These are phyloP conservation scores for Mikania micrantha DNA, from an alignment of 129 eudicot genomes.

Conservation along the genomic window DNA sequence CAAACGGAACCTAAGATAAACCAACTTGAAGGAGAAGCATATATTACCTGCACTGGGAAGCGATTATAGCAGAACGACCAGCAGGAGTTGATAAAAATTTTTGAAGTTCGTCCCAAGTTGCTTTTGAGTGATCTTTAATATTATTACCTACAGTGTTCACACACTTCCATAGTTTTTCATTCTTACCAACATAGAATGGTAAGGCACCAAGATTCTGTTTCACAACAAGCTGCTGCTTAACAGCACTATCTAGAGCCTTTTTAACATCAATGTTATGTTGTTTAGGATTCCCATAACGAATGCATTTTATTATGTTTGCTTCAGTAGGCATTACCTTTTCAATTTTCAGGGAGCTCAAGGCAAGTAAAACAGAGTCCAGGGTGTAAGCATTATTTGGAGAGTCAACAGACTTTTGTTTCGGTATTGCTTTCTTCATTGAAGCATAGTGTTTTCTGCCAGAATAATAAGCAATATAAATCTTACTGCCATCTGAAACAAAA, in stretches of 20 bases:
- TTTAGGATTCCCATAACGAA: slow-evolving; percentile 57
- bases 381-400: slow-evolving; percentile 29
- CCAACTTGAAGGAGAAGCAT: background rate
- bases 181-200: slow-evolving; percentile 60
- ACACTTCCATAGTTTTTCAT: slow-evolving; percentile 74
- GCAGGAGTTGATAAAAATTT: slow-evolving; percentile 53
- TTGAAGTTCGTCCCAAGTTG: slow-evolving; percentile 68
- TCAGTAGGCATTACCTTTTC: slow-evolving; percentile 86
- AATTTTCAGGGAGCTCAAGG: slow-evolving; percentile 67
- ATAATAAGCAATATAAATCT: slow-evolving; percentile 45
- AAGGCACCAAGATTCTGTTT: slow-evolving; percentile 44
- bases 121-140: slow-evolving; percentile 51
- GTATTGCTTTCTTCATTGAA: slow-evolving; percentile 34
- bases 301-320: slow-evolving; percentile 73
- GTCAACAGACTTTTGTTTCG: slow-evolving; percentile 41
- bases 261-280: slow-evolving; percentile 73
- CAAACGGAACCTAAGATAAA: too few species aligned
- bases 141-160: slow-evolving; percentile 60
- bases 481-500: slow-evolving; percentile 45
- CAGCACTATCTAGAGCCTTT: slow-evolving; percentile 76
- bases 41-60: slow-evolving; percentile 65
- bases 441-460: slow-evolving; percentile 32
- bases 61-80: slow-evolving; percentile 61
- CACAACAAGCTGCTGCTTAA: slow-evolving; percentile 73
- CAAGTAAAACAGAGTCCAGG: slow-evolving; percentile 46